Evolutionary conservation across 2,329 filamentous ascomycete species (phyloP), one percentile per base, ranked within the genome.

Genomic region (Botryotinia globosa): DNA sequence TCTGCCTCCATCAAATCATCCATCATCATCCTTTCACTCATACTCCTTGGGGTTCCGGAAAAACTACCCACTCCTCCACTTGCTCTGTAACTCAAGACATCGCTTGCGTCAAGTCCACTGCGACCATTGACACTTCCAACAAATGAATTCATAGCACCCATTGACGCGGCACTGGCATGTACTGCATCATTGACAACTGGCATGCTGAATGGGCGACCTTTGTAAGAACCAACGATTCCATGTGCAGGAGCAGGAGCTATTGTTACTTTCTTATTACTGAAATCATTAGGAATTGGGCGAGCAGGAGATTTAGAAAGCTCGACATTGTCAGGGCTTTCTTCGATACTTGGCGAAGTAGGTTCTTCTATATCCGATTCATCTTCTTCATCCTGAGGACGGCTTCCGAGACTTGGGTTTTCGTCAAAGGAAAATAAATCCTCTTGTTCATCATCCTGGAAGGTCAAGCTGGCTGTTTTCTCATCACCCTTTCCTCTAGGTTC

Each of bases 161-260:
- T 80, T 18, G 84, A 83, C 18, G 82, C 84, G 3, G 86, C 86
- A 75, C 83, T 82, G 37, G 84, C 85, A 72, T 86, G 84, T 1
- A 88, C 71, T 34, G 85, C 83, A 14, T 85, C 82, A 66, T 86
- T 83, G 63, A 89, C 83, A 22, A 88, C 82, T 3, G 85, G 84
- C 81, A 88, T 86, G 51, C 83, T 82, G 65, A 89, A 84, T 22
- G 86, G 83, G 32, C 77, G 77, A 61, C 87, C 87, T 76, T 84
- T 87, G 76, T 87, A 88, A n/a, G 86, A 88, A 4, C 86, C 86
- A 22, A 86, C 74, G 16, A 75, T n/a, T 16, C 74, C 75, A 14
- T 64, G 72, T 22, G 74, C 48, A 39, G 71, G 66, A 20, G 63
- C 39, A 45, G 65, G 44, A n/a, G 58, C 56, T 45, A 22, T 42